phyloP scores from a whole-genome alignment of 2,329 filamentous ascomycete species.

The Shiraia sp. region DNA sequence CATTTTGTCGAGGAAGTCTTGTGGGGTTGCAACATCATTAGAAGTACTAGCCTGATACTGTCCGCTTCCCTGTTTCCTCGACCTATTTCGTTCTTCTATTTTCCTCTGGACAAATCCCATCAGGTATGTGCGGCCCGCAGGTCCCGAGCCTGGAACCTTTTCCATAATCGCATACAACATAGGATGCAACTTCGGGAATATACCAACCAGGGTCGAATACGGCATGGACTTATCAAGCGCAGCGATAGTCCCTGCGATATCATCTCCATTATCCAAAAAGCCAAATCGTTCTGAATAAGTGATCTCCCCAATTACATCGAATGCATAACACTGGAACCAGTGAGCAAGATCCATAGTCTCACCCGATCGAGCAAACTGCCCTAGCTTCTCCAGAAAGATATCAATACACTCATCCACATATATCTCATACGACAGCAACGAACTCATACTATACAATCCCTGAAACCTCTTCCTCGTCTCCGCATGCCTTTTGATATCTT shows the following conservation, averaged over 20 bases:
- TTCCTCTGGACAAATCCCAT: slow-evolving; percentile 9
- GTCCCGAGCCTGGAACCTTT: slow-evolving; percentile 9
- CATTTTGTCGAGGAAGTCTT: slow-evolving; percentile 47
- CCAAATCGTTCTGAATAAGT: slow-evolving; percentile 45
- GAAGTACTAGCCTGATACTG: neutral
- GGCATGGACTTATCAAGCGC: slow-evolving; percentile 37
- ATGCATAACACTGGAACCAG: slow-evolving; percentile 49
- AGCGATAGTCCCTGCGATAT: slow-evolving; percentile 42
- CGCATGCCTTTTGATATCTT: slow-evolving; percentile 43
- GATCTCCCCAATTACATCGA: slow-evolving; percentile 49
- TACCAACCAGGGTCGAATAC: slow-evolving; percentile 20
- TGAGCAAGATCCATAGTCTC: slow-evolving; percentile 39
- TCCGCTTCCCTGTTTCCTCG: neutral
- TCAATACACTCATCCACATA: slow-evolving; percentile 32
- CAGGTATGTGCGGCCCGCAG: slow-evolving; percentile 11
- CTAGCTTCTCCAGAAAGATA: slow-evolving; percentile 5
- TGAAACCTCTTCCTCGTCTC: slow-evolving; percentile 25
- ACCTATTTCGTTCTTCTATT: slow-evolving; percentile 2
- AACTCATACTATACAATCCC: slow-evolving; percentile 27
- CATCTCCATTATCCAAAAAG: slow-evolving; percentile 41
- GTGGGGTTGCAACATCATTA: neutral
- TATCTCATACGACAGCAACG: slow-evolving; percentile 36
- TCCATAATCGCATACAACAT: slow-evolving; percentile 8
- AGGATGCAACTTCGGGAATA: slow-evolving; percentile 17
- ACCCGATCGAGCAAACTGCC: slow-evolving; percentile 7